These are phyloP conservation scores for Papiliotrema flavescens DNA, from an alignment of 1,284 basidiomycete species.

Conservation along the genomic window DNA sequence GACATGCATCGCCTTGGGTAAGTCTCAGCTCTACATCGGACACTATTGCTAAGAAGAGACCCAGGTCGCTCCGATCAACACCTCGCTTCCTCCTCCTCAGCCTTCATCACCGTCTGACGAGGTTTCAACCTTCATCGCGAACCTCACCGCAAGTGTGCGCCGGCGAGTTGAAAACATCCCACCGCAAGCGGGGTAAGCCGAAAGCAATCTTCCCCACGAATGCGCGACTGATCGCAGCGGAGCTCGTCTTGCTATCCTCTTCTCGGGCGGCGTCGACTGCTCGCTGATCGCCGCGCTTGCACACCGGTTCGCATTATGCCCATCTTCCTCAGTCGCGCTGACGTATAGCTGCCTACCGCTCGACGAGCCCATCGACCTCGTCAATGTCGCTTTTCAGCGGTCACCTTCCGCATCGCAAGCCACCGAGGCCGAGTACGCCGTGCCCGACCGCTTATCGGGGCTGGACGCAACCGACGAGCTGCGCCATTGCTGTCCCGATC, in stretches of 20 bases:
- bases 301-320: constrained; percentile 56
- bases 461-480: constrained; percentile 74
- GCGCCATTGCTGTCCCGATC: constrained; percentile 61
- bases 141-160: constrained; percentile 47
- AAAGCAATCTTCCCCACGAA: neutral
- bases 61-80: constrained; percentile 23
- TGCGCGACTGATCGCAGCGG: constrained; percentile 1
- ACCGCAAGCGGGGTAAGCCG: constrained; percentile 3
- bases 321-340: constrained; percentile 16
- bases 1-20: neutral
- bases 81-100: constrained; percentile 10
- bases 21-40: neutral
- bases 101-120: constrained; percentile 11
- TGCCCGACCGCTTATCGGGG: constrained; percentile 85
- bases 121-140: constrained; percentile 37
- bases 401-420: constrained; percentile 58
- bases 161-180: constrained; percentile 52
- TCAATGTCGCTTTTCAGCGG: constrained; percentile 97
- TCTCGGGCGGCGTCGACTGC: constrained; percentile 95
- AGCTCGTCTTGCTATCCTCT: constrained; percentile 75
- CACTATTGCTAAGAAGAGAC: neutral
- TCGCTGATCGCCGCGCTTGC: constrained; percentile 77
- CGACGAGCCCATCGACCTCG: constrained; percentile 80
- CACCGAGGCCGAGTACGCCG: constrained; percentile 52
- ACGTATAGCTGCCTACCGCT: constrained; percentile 60